A percentile compares a stretch with the other conserved stretches of the same genome.
phyloP scores from a whole-genome alignment of 139 green algal genomes.

The Monoraphidium neglectum region DNA sequence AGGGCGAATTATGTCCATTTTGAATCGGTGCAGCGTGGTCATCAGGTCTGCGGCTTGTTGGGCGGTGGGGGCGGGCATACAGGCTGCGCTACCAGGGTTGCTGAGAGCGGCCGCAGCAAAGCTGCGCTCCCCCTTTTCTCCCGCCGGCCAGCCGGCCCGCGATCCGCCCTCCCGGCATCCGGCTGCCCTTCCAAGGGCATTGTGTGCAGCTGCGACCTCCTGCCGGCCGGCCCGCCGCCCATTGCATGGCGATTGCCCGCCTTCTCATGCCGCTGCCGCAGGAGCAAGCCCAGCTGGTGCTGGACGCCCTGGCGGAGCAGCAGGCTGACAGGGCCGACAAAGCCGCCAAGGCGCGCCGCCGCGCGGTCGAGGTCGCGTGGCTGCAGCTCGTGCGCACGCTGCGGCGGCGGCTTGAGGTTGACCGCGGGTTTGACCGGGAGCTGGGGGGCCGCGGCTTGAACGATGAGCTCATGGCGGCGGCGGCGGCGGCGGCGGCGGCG shows the following conservation, averaged over 20 bases:
- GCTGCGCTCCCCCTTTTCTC: no score
- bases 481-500: not conserved
- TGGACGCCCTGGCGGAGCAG: conserved; percentile 40
- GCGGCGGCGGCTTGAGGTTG: conserved; percentile 21
- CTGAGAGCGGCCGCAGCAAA: no score
- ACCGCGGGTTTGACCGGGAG: conserved; percentile 4
- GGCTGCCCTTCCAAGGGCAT: no score
- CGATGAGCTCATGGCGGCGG: not conserved
- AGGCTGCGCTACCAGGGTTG: not conserved
- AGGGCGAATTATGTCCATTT: no score
- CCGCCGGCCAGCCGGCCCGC: no score
- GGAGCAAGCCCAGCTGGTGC: conserved; percentile 58
- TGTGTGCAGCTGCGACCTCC: no score
- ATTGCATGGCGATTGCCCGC: no score
- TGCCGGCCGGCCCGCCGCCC: no score
- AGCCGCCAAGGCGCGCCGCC: conserved; percentile 19
- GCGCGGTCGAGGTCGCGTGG: conserved; percentile 54
- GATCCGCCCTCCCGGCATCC: no score
- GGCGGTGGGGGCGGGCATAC: not conserved
- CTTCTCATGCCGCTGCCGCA: no score
- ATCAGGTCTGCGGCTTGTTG: not conserved
- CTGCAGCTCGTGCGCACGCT: conserved; percentile 45
- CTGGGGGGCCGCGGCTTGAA: not conserved
- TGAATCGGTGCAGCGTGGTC: no score
- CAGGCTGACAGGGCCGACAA: conserved; percentile 39